A percentile compares a stretch with the other conserved stretches of the same genome.
These are phyloP conservation scores for Parastagonospora avenae DNA, from an alignment of 2,329 filamentous ascomycete species.

Conservation along the genomic window DNA sequence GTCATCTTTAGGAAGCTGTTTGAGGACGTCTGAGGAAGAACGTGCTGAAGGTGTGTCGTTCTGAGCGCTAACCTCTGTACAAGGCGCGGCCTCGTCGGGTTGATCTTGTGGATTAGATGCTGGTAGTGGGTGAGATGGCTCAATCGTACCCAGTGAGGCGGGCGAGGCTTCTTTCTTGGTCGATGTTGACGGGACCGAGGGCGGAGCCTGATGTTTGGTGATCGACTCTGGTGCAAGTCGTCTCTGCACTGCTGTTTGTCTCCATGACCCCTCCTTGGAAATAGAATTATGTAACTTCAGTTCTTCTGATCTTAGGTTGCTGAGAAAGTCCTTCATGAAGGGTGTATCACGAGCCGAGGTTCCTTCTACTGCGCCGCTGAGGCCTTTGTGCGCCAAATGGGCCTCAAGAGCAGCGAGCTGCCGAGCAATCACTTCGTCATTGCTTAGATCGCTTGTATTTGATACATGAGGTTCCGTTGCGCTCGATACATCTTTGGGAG, in stretches of 20 bases:
- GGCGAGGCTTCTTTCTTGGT: not conserved
- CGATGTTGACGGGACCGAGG: not conserved
- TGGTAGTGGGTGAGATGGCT: not conserved
- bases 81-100: not conserved
- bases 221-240: not conserved
- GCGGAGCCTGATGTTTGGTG: not conserved
- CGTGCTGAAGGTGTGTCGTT: not conserved
- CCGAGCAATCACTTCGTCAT: no score
- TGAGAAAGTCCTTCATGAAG: no score
- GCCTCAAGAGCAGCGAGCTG: no score
- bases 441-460: no score
- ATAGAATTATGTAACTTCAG: no score
- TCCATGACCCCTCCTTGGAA: constrained; percentile 17
- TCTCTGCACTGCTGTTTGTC: constrained; percentile 29
- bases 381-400: no score
- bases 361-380: no score
- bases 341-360: no score
- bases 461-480: no score
- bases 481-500: no score
- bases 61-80: not conserved
- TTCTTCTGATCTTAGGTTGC: no score
- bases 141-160: not conserved
- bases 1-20: constrained; percentile 44
- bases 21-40: constrained; percentile 35
- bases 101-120: not conserved